A percentile compares a stretch with the other conserved stretches of the same genome.
phyloP scores from a whole-genome alignment of 2,329 filamentous ascomycete genomes.

The Fusarium mundagurra region DNA sequence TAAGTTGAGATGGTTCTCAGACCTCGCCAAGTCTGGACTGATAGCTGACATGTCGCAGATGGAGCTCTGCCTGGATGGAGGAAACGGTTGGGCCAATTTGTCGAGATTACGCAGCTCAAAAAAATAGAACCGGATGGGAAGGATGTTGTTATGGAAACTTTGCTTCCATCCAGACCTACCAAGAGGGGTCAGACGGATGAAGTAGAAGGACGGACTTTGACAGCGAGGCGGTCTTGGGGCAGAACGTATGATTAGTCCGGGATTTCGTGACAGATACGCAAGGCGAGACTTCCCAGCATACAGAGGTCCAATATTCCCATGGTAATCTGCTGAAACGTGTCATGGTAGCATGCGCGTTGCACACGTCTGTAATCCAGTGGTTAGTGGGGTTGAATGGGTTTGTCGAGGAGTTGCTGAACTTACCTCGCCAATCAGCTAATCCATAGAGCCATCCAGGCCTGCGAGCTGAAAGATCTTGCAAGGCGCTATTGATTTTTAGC shows the following conservation, averaged over 20 bases:
- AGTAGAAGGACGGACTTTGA: not conserved
- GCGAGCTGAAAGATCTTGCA: accelerated
- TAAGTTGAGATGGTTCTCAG: accelerated
- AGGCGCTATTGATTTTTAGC: not conserved
- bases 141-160: not conserved
- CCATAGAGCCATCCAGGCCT: accelerated
- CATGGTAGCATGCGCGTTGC: not conserved
- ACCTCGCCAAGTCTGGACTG: accelerated
- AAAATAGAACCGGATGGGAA: accelerated
- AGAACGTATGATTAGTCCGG: not conserved
- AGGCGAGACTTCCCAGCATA: accelerated
- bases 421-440: not conserved
- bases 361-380: accelerated
- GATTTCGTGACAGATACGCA: accelerated
- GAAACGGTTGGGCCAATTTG: not conserved
- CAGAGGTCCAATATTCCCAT: not conserved
- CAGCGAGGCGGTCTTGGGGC: not conserved
- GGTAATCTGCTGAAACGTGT: too few species aligned
- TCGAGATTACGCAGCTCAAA: not conserved
- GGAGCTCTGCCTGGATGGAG: not conserved
- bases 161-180: accelerated
- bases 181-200: not conserved
- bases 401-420: not conserved
- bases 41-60: not conserved
- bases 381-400: not conserved